Conservation (phyloP, 805 yeast genomes). For the Yamadazyma paraphyllophila region DNA sequence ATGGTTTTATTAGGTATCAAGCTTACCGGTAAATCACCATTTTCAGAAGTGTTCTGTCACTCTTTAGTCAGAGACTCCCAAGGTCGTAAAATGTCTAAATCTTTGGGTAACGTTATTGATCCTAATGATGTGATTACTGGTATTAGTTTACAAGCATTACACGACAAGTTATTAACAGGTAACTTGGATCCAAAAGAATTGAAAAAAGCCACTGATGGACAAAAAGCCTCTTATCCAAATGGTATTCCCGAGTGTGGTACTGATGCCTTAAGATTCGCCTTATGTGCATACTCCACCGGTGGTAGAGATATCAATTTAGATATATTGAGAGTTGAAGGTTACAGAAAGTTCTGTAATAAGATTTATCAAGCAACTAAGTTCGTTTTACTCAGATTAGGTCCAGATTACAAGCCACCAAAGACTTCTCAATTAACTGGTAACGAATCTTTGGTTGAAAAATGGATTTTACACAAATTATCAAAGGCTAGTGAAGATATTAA, state of each 20-base stretch:
- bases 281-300: constrained; percentile 98
- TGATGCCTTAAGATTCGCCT: constrained; percentile 95
- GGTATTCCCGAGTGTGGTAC: constrained; percentile 99
- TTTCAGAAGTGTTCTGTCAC: constrained; percentile 96
- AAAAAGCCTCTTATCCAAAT: constrained; percentile 83
- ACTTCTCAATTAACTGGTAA: constrained; percentile 62
- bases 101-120: constrained; percentile 94
- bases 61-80: constrained; percentile 98
- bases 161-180: constrained; percentile 73
- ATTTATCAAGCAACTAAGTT: constrained; percentile 98
- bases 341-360: constrained; percentile 99
- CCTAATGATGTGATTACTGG: constrained; percentile 94
- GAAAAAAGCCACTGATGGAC: constrained; percentile 84
- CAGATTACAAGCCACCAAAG: constrained; percentile 80
- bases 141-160: constrained; percentile 74
- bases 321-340: constrained; percentile 95
- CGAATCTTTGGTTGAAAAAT: constrained; percentile 90
- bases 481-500: constrained; percentile 63
- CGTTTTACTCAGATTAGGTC: constrained; percentile 89
- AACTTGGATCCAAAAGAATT: constrained; percentile 88
- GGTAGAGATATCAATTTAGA: constrained; percentile 97
- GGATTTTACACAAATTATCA: constrained; percentile 89
- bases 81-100: constrained; percentile 98
- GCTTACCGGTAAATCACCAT: constrained; percentile 87
- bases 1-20: constrained; percentile 91